Percentiles rank a stretch among this genome's conserved stretches.
These are phyloP conservation scores for Sarcomyxa edulis DNA, from an alignment of 768 basidiomycete genomes.

Conservation along the genomic window DNA sequence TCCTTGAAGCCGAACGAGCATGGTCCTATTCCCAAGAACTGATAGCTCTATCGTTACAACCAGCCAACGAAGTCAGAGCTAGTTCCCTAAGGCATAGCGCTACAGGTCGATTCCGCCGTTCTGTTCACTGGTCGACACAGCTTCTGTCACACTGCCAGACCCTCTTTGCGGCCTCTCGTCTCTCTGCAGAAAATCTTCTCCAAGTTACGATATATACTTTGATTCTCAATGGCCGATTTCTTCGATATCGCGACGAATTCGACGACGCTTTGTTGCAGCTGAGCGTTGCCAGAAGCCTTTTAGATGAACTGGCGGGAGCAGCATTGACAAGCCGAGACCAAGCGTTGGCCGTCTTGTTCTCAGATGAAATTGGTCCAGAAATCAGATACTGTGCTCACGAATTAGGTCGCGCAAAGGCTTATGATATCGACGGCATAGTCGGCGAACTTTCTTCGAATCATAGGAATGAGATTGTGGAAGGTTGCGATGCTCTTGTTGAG, in stretches of 20 bases:
- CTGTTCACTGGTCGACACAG: constrained; percentile 74
- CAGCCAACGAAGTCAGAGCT: constrained; percentile 45
- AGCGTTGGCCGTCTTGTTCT: constrained; percentile 77
- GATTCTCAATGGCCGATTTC: constrained; percentile 76
- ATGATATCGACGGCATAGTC: constrained; percentile 76
- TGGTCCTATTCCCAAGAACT: constrained; percentile 90
- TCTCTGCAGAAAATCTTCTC: constrained; percentile 54
- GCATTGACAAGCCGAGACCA: constrained; percentile 79
- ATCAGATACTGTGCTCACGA: constrained; percentile 92
- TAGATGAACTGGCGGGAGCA: constrained; percentile 58
- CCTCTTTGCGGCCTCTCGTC: constrained; percentile 45
- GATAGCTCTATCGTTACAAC: constrained; percentile 40
- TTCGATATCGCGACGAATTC: constrained; percentile 71
- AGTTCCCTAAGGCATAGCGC: constrained; percentile 64
- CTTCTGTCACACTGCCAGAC: constrained; percentile 69
- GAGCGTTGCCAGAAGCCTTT: constrained; percentile 67
- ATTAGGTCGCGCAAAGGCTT: constrained; percentile 70
- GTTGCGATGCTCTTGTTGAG: constrained; percentile 49
- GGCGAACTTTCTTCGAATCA: constrained; percentile 54
- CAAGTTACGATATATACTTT: constrained; percentile 78
- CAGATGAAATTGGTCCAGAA: constrained; percentile 86
- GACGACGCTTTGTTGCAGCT: constrained; percentile 73
- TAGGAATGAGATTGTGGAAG: constrained; percentile 57
- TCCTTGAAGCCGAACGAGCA: constrained; percentile 89
- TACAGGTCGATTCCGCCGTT: constrained; percentile 76